Conservation (phyloP, 1,284 basidiomycete genomes). For the Leccinum fallax region DNA sequence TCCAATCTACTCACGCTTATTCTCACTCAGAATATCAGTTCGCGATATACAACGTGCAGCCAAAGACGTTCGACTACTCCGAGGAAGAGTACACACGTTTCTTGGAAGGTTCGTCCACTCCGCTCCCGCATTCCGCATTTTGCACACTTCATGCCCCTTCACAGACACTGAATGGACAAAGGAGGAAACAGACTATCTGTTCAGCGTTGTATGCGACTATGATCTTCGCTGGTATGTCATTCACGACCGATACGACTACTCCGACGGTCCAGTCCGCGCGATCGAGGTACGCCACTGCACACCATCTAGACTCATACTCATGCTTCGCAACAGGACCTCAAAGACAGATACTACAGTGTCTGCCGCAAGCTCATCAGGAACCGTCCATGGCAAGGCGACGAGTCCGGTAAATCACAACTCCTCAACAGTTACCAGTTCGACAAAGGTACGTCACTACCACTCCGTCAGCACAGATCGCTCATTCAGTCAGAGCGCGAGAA, state of each 20-base stretch:
- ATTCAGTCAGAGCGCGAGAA: slow-evolving; percentile 76
- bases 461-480: background rate
- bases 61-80: slow-evolving; percentile 79
- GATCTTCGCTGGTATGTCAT: slow-evolving; percentile 92
- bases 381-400: slow-evolving; percentile 82
- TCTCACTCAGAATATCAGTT: slow-evolving; percentile 66
- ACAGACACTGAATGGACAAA: slow-evolving; percentile 87
- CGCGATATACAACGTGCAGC: slow-evolving; percentile 77
- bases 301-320: slow-evolving; percentile 1
- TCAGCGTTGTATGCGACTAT: slow-evolving; percentile 79
- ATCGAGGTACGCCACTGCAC: slow-evolving; percentile 60
- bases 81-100: slow-evolving; percentile 88
- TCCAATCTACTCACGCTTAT: background rate
- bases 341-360: slow-evolving; percentile 93
- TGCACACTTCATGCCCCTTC: slow-evolving; percentile 4
- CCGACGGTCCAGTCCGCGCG: slow-evolving; percentile 53
- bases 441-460: slow-evolving; percentile 56
- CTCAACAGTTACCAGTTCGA: slow-evolving; percentile 82
- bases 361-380: slow-evolving; percentile 88
- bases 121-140: background rate
- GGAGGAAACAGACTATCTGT: slow-evolving; percentile 95
- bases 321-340: slow-evolving; percentile 73
- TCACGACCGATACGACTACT: slow-evolving; percentile 86
- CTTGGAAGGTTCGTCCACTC: slow-evolving; percentile 62
- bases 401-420: slow-evolving; percentile 65